Percentiles rank a stretch among this genome's conserved stretches.
These are phyloP conservation scores for Phytophthora ramorum DNA, from an alignment of 352 stramenopile species.

Conservation along the genomic window DNA sequence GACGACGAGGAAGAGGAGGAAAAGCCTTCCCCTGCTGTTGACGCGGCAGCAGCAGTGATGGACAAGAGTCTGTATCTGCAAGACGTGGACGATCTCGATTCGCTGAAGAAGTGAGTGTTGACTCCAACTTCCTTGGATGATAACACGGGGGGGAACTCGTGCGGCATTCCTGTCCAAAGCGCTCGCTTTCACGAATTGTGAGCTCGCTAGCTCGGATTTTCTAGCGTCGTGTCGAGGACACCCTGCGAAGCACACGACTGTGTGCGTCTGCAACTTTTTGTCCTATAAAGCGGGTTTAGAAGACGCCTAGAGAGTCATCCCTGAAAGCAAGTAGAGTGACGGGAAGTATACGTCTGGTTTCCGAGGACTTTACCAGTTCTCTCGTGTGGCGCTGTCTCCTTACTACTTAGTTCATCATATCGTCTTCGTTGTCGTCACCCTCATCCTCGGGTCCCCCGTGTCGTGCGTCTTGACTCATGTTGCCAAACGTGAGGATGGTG, in stretches of 20 bases:
- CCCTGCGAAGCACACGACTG: conserved; percentile 10
- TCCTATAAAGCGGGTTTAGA: conserved; percentile 23
- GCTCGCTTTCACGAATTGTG: conserved; percentile 22
- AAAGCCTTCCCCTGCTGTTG: conserved; percentile 47
- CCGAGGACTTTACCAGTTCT: conserved; percentile 8
- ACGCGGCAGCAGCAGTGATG: conserved; percentile 69
- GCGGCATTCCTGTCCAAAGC: conserved; percentile 18
- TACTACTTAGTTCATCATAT: conserved; percentile 27
- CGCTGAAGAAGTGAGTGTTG: conserved; percentile 71
- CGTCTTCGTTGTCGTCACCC: conserved; percentile 19
- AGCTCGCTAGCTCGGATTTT: conserved; percentile 22
- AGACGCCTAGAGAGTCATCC: conserved; percentile 31
- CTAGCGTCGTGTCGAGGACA: conserved; percentile 13
- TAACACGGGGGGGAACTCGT: conserved; percentile 10
- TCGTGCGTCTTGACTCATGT: conserved; percentile 30
- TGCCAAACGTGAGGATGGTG: conserved; percentile 61
- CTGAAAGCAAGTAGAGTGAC: conserved; percentile 32
- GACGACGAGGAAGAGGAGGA: conserved; percentile 57
- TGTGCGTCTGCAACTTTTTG: conserved; percentile 22
- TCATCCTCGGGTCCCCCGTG: conserved; percentile 19
- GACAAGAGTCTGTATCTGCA: conserved; percentile 89
- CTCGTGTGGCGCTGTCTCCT: neutral
- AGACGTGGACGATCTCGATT: conserved; percentile 78
- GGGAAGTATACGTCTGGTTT: conserved; percentile 41
- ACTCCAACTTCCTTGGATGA: conserved; percentile 8